Conservation (phyloP, 1,284 basidiomycete species). For the Macrocystidia cucumis region DNA sequence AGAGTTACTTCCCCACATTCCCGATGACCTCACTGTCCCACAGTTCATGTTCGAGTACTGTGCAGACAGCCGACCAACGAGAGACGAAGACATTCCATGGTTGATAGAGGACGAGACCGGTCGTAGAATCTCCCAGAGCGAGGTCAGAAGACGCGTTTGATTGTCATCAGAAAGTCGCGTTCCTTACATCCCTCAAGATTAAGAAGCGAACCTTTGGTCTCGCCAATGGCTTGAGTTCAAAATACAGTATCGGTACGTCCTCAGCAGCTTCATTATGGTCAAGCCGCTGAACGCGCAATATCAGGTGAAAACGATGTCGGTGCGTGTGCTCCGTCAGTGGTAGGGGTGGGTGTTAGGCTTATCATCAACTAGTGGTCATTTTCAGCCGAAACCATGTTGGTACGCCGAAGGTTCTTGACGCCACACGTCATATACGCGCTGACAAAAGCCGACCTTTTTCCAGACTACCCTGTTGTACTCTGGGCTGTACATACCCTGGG, state of each 20-base stretch:
- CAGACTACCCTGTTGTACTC: constrained; percentile 59
- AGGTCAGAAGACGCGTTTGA: constrained; percentile 26
- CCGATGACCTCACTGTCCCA: constrained; percentile 58
- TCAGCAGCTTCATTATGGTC: no score
- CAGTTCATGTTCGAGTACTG: constrained; percentile 61
- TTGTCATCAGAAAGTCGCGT: not conserved
- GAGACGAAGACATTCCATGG: constrained; percentile 37
- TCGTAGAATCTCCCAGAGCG: constrained; percentile 30
- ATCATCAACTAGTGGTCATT: constrained; percentile 39
- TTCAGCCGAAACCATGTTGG: constrained; percentile 68
- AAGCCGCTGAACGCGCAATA: not conserved
- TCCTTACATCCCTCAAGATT: constrained; percentile 29
- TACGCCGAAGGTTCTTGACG: constrained; percentile 23
- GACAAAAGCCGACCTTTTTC: not conserved
- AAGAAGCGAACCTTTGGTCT: constrained; percentile 46
- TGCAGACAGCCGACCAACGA: constrained; percentile 39
- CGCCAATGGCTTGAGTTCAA: constrained; percentile 43
- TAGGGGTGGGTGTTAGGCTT: not conserved
- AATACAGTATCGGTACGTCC: constrained; percentile 35
- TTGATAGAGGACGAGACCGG: constrained; percentile 58
- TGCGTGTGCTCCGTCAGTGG: constrained; percentile 23
- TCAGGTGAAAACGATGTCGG: constrained; percentile 46
- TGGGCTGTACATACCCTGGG: constrained; percentile 45
- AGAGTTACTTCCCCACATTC: constrained; percentile 39
- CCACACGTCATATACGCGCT: no score